Evolutionary conservation across 2,329 filamentous ascomycete genomes (phyloP).

Genomic region (Elsinoe perseae): DNA sequence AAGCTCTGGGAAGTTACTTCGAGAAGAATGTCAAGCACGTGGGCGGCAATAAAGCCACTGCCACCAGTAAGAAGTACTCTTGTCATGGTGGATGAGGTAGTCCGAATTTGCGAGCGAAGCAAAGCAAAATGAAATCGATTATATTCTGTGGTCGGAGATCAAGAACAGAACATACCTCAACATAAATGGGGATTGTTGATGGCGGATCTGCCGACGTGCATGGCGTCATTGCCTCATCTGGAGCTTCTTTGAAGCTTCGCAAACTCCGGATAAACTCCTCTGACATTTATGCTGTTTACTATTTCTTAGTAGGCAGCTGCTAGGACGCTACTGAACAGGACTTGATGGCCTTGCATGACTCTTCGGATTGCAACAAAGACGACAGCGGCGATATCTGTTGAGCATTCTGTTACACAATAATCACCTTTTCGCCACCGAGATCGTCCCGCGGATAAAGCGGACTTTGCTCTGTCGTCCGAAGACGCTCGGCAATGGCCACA

Average conservation of each 20-base stretch:
- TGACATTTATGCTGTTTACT: not conserved
- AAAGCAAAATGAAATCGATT: not conserved
- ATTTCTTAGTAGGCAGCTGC: not conserved
- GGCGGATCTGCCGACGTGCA: not conserved
- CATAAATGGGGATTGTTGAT: not conserved
- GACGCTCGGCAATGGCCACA: not conserved
- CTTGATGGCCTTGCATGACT: too few relatives aligned
- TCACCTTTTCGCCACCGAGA: not conserved
- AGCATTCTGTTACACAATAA: not conserved
- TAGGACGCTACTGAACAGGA: too few relatives aligned
- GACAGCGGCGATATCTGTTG: too few relatives aligned
- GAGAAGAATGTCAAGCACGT: slow-evolving; percentile 54
- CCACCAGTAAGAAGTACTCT: slow-evolving; percentile 41
- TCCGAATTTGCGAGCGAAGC: too few relatives aligned
- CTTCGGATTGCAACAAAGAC: too few relatives aligned
- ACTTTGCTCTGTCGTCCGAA: not conserved
- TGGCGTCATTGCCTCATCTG: not conserved
- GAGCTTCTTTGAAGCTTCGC: slow-evolving; percentile 6
- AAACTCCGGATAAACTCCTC: not conserved
- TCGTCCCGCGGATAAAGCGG: not conserved
- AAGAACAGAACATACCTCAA: not conserved
- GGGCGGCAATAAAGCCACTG: slow-evolving; percentile 58
- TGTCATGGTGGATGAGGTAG: slow-evolving; percentile 20
- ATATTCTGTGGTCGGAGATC: not conserved
- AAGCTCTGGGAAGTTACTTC: slow-evolving; percentile 43